Base-by-base conservation (phyloP, 2,329 filamentous ascomycete genomes). In the Ceratocystis alfenasii region DNA sequence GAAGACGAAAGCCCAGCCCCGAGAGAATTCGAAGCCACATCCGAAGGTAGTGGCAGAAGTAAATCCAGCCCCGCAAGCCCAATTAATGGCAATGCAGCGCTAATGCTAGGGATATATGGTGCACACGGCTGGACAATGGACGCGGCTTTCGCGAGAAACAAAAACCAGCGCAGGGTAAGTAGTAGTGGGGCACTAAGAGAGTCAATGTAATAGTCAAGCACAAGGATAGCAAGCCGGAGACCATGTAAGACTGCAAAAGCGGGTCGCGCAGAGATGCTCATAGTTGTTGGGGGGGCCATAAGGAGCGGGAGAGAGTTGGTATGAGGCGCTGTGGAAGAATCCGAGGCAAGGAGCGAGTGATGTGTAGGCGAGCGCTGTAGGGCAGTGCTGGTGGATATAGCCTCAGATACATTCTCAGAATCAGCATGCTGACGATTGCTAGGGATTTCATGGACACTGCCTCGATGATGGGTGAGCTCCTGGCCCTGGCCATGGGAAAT, bases 121-220 rank as follows among this genome's bases (percentile, higher is more conserved):
- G 84, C 84, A 73, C 91, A 96, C 0, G 87, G 82, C 60, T 81
- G 79, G 2, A 82, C 79, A 8, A 94, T 75, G 0, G 84, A 83
- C 12, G 81, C 75, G 7, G 91, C 75, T 74, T 95, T 96, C 62
- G 81, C 69, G 5, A 87, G 73, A 70, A 95, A 92, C 0, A 92
- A 70, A 0, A 74, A 70, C 2, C 89, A 74, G 61, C 86, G 86
- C 62, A 74, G 71, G 2, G 72, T 69, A n/a, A 80, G 66, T 25
- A 71, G 12, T 25, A 30, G n/a, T 22, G 36, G 55, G 28, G 33
- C 45, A 45, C 48, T 57, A 45, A 63, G 44, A 28, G 15, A n/a
- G 20, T 55, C 25, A 15, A 64, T 22, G 36, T 66, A 50, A n/a
- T 36, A n/a, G 36, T 63, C 41, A 25, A 60, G n/a, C 44, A 45